These are phyloP conservation scores for Sclerotinia nivalis DNA, from an alignment of 2,329 filamentous ascomycete species.

Conservation along the genomic window DNA sequence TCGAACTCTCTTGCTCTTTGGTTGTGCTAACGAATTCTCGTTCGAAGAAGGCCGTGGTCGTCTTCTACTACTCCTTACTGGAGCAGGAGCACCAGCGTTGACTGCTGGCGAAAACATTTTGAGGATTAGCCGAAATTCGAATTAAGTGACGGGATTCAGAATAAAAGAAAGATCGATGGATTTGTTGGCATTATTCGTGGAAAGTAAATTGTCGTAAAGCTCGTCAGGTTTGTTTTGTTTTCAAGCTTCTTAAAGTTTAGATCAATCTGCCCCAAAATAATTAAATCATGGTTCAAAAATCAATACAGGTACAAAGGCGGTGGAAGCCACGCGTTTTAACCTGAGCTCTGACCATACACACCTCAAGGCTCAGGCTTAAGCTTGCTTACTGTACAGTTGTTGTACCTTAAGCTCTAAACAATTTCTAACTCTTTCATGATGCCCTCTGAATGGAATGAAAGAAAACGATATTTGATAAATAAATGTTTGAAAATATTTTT, in stretches of 20 bases:
- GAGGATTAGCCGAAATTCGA: background rate
- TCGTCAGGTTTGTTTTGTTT: constrained; percentile 4
- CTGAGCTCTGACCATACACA: constrained; percentile 6
- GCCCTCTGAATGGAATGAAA: background rate
- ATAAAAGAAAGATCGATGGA: background rate
- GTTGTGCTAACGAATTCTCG: constrained; percentile 55
- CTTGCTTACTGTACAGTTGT: background rate
- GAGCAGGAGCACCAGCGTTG: constrained; percentile 52
- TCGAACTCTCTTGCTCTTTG: constrained; percentile 64
- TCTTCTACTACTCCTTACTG: constrained; percentile 58
- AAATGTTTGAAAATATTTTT: background rate
- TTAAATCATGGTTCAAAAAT: constrained; percentile 8
- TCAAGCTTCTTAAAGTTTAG: constrained; percentile 17
- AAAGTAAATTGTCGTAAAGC: background rate
- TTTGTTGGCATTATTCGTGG: constrained; percentile 13
- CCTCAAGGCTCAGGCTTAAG: background rate
- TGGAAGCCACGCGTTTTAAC: constrained; percentile 3
- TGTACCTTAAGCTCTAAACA: background rate
- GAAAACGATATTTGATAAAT: background rate
- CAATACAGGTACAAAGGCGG: background rate
- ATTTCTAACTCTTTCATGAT: background rate
- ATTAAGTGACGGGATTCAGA: background rate
- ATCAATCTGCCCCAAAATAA: constrained; percentile 7
- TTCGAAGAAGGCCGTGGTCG: constrained; percentile 60
- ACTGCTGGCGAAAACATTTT: constrained; percentile 61